Conservation (phyloP, 2,329 filamentous ascomycete genomes). For the Emmonsia crescens region DNA sequence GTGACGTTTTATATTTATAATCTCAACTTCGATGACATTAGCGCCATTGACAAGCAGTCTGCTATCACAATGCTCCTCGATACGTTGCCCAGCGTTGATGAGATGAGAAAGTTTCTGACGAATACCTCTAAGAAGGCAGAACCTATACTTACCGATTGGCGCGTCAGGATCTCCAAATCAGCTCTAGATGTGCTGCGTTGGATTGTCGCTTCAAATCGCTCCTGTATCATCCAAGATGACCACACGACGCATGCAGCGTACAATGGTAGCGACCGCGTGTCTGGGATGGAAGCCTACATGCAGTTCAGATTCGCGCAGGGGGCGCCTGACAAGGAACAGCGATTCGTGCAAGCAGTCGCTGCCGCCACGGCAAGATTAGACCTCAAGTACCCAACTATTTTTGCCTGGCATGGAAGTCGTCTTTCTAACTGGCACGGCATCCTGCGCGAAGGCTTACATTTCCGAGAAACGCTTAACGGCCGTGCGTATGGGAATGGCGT, state of each 20-base stretch:
- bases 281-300: slow-evolving; percentile 55
- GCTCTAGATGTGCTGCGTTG: slow-evolving; percentile 63
- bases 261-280: slow-evolving; percentile 42
- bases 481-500: slow-evolving; percentile 68
- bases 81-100: slow-evolving; percentile 28
- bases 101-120: slow-evolving; percentile 38
- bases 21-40: slow-evolving; percentile 31
- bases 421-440: slow-evolving; percentile 83
- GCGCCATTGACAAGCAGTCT: slow-evolving; percentile 17
- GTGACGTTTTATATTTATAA: slow-evolving; percentile 24
- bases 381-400: slow-evolving; percentile 54
- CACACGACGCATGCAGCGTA: slow-evolving; percentile 17
- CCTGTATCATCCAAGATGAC: slow-evolving; percentile 70
- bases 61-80: slow-evolving; percentile 27
- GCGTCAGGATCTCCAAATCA: slow-evolving; percentile 51
- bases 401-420: slow-evolving; percentile 76
- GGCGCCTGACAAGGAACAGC: slow-evolving; percentile 72
- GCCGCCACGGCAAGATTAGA: slow-evolving; percentile 26
- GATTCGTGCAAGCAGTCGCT: slow-evolving; percentile 56
- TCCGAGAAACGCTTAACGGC: slow-evolving; percentile 50
- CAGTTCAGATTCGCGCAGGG: slow-evolving; percentile 87
- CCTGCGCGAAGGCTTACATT: slow-evolving; percentile 70
- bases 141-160: slow-evolving; percentile 42
- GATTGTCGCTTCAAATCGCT: slow-evolving; percentile 83
- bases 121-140: slow-evolving; percentile 27